Conservation (phyloP, 2,329 filamentous ascomycete genomes). For the Nemania sp. region DNA sequence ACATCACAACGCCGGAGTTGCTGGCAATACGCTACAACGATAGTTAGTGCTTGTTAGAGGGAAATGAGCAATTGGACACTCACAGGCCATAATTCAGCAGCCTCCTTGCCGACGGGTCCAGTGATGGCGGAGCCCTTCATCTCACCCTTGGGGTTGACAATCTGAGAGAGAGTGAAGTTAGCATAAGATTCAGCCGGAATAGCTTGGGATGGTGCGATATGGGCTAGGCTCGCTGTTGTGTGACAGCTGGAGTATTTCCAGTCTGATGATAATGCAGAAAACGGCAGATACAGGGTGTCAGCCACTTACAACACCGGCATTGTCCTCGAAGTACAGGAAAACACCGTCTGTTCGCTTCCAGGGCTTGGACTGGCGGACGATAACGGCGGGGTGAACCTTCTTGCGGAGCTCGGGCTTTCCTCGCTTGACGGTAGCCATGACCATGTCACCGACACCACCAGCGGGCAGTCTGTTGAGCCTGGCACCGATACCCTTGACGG, state of each 20-base stretch:
- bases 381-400: constrained; percentile 99
- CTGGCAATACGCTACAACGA: constrained; percentile 87
- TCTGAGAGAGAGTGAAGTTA: constrained; percentile 58
- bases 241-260: constrained; percentile 85
- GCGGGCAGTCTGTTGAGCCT: constrained; percentile 30
- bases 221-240: constrained; percentile 67
- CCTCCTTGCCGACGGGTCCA: constrained; percentile 98
- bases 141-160: constrained; percentile 99
- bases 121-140: constrained; percentile 99
- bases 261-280: constrained; percentile 97
- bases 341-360: constrained; percentile 75
- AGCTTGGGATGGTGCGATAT: too few species aligned
- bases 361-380: constrained; percentile 74
- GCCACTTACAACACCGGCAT: constrained; percentile 90
- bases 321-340: constrained; percentile 99
- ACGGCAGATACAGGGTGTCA: constrained; percentile 99
- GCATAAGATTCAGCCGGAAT: too few species aligned
- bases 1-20: constrained; percentile 99
- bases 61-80: constrained; percentile 44
- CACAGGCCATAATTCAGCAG: constrained; percentile 98
- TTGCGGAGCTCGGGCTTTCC: constrained; percentile 99
- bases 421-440: constrained; percentile 33
- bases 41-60: constrained; percentile 35
- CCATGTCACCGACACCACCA: constrained; percentile 31
- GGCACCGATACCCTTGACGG: constrained; percentile 28